Percentiles rank a stretch among this genome's conserved stretches.
Conservation (phyloP, 768 basidiomycete species). For the Podaxis sp. region DNA sequence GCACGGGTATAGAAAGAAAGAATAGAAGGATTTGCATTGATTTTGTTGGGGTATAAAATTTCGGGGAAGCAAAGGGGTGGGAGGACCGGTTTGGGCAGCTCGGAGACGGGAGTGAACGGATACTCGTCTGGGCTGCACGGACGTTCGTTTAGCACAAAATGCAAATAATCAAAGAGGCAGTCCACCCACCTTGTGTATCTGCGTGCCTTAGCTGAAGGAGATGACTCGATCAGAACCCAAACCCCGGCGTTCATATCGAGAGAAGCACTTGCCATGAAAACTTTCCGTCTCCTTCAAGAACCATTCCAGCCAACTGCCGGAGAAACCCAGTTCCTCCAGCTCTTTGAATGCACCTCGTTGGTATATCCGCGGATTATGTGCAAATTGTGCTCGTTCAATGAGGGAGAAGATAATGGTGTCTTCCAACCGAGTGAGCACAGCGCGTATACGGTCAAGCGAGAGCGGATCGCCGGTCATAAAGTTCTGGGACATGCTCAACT, state of each 20-base stretch:
- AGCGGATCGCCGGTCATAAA: constrained; percentile 79
- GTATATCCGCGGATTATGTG: constrained; percentile 90
- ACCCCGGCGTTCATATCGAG: constrained; percentile 1
- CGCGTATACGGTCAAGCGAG: constrained; percentile 84
- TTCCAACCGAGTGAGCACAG: constrained; percentile 85
- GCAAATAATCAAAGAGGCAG: neutral
- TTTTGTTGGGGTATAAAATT: constrained; percentile 73
- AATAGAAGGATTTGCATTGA: constrained; percentile 89
- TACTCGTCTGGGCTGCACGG: constrained; percentile 89
- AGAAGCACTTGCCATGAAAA: constrained; percentile 78
- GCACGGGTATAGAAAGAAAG: constrained; percentile 83
- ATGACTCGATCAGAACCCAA: constrained; percentile 14
- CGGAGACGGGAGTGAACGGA: constrained; percentile 70
- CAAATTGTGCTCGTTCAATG: constrained; percentile 97
- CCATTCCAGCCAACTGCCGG: constrained; percentile 96
- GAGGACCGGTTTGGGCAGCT: constrained; percentile 83
- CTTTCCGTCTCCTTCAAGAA: constrained; percentile 93
- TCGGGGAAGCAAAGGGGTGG: constrained; percentile 69
- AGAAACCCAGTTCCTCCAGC: constrained; percentile 68
- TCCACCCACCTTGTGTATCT: constrained; percentile 82
- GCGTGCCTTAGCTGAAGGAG: constrained; percentile 78
- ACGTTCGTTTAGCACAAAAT: constrained; percentile 4
- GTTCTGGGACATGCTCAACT: constrained; percentile 49
- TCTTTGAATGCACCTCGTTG: constrained; percentile 76
- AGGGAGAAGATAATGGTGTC: constrained; percentile 98